Conservation (phyloP, 164 flowering plant species). For the Litsea cubeba region DNA sequence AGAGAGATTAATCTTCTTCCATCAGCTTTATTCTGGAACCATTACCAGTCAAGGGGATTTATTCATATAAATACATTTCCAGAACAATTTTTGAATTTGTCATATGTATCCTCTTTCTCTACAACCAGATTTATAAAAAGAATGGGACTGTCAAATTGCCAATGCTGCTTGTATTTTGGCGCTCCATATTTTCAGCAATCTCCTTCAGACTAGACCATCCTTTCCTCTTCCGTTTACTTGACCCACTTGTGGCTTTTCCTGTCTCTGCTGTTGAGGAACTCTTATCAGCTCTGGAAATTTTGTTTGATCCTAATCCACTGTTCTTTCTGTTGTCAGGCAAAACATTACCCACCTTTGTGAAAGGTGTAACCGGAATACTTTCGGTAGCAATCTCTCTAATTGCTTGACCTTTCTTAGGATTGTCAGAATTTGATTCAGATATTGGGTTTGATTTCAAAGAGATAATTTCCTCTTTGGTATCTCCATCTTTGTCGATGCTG, state of each 20-base stretch:
- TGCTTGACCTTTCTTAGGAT: conserved; percentile 2
- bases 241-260: conserved; percentile 1
- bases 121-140: conserved; percentile 14
- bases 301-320: neutral
- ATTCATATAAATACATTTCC: too few relatives aligned
- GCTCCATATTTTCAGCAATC: conserved; percentile 10
- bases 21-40: too few relatives aligned
- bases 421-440: neutral
- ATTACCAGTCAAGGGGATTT: too few relatives aligned
- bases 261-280: conserved; percentile 13
- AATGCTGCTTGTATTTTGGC: conserved; percentile 3
- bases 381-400: conserved; percentile 4
- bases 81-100: neutral
- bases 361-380: conserved; percentile 36
- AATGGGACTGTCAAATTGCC: conserved; percentile 49
- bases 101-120: neutral
- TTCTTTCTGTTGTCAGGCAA: conserved; percentile 29
- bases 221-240: conserved; percentile 16
- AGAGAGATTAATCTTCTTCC: too few relatives aligned
- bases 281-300: conserved; percentile 9
- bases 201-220: conserved; percentile 18
- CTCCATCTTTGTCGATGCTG: conserved; percentile 7
- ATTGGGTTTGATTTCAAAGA: conserved; percentile 10
- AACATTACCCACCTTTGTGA: conserved; percentile 8
- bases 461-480: neutral